A percentile compares a stretch with the other conserved stretches of the same genome.
Evolutionary conservation across 2,329 filamentous ascomycete genomes (phyloP).

Genomic region (Beauveria sp.): DNA sequence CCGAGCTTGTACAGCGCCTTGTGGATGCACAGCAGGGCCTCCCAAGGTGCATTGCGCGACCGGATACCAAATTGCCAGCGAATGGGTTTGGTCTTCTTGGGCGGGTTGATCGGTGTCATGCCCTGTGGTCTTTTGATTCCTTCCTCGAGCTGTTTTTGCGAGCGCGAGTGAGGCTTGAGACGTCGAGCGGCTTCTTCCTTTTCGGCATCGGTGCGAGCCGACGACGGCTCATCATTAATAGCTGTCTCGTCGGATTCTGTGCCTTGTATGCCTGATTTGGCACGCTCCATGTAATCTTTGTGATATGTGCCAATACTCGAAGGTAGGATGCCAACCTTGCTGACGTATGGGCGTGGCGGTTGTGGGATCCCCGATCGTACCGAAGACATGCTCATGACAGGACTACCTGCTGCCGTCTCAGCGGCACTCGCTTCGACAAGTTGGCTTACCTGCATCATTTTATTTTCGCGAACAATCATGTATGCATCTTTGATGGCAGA

Average conservation of each 20-base stretch:
- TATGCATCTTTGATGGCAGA: slow-evolving; percentile 99
- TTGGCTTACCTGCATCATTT: slow-evolving; percentile 86
- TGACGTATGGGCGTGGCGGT: slow-evolving; percentile 54
- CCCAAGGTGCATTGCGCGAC: slow-evolving; percentile 86
- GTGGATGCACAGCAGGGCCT: slow-evolving; percentile 92
- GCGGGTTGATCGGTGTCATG: slow-evolving; percentile 54
- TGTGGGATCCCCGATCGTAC: slow-evolving; percentile 46
- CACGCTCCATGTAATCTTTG: slow-evolving; percentile 77
- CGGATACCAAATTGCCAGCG: slow-evolving; percentile 98
- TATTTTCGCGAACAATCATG: slow-evolving; percentile 94
- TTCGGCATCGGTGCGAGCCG: slow-evolving; percentile 58
- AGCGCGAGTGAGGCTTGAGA: slow-evolving; percentile 77
- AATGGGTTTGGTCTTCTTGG: slow-evolving; percentile 69
- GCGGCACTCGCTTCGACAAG: slow-evolving; percentile 26
- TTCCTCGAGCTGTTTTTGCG: slow-evolving; percentile 61
- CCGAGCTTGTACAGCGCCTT: slow-evolving; percentile 82
- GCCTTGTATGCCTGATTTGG: slow-evolving; percentile 44
- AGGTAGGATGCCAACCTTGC: slow-evolving; percentile 85
- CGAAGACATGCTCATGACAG: slow-evolving; percentile 47
- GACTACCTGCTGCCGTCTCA: slow-evolving; percentile 36
- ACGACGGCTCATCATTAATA: slow-evolving; percentile 39
- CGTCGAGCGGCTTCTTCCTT: slow-evolving; percentile 74
- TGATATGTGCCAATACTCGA: slow-evolving; percentile 89
- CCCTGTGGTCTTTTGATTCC: slow-evolving; percentile 50
- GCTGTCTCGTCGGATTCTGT: slow-evolving; percentile 33